Evolutionary conservation across 306 rosid genomes (phyloP), one percentile per base, ranked within the genome.

Genomic region (Trichosanthes cucumerina): DNA sequence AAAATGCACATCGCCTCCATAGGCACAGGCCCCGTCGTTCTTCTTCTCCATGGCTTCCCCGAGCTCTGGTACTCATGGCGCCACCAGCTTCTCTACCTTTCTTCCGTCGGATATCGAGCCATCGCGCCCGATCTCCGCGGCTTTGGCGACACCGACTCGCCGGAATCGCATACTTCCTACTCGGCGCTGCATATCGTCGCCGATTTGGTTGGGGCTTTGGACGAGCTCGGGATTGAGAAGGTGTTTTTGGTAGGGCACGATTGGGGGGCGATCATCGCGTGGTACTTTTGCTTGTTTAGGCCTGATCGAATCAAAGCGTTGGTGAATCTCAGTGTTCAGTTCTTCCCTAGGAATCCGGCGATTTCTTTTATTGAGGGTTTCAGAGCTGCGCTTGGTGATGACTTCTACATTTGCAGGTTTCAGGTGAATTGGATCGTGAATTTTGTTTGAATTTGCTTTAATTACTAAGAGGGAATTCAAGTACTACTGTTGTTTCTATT

Each of bases 141-240:
- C 69, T 62, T 60, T 26, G 96, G 96, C 12, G 96, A 91, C 81
- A 82, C 93, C 34, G 96, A 91, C 41, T 87, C 92, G 1, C 96
- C 93, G 18, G 72, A 89, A 5, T 64, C 83, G 11, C 16, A 91
- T 0, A 4, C 86, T 15, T 88, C 88, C 21, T 88, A 91, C 86
- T 54, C 93, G 36, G 87, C 81, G 58, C 70, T 85, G 69, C 91
- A 62, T 14, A 28, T 62, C 8, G 69, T 62, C 10, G 69, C 41
- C 41, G 69, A 62, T 14, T 28, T 62, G 88, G 79, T 79, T 65
- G 89, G 75, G 80, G 84, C 1, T 52, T 88, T 2, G 91, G 87
- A 1, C 84, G 69, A 13, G 69, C 69, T 62, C 1, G 69, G 73
- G 24, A 65, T 66, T 9, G 74, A 66, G 7, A 66, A 80, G 60